Percentiles rank a stretch among this genome's conserved stretches.
Evolutionary conservation across 2,329 filamentous ascomycete genomes (phyloP).

Genomic region (Pseudogymnoascus sp.): DNA sequence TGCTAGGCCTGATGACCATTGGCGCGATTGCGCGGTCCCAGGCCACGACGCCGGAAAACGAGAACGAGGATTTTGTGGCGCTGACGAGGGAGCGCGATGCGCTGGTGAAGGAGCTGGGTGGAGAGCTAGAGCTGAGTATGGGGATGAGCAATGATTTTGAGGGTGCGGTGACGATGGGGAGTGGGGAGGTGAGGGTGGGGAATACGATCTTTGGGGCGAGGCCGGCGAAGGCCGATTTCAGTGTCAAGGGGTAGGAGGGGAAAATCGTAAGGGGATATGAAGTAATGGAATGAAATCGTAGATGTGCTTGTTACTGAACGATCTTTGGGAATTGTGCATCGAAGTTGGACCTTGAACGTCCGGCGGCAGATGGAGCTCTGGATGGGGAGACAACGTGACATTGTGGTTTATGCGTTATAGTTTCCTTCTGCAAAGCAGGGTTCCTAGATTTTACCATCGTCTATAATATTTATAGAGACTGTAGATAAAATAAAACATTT

Average conservation of each 20-base stretch:
- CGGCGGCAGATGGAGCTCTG: too few species aligned
- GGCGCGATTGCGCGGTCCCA: slow-evolving; percentile 83
- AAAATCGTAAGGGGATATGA: not conserved
- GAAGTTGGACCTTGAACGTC: not conserved
- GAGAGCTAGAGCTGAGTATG: slow-evolving; percentile 86
- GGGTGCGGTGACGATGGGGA: slow-evolving; percentile 74
- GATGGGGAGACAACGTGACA: too few species aligned
- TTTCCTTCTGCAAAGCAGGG: too few species aligned
- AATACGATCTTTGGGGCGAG: slow-evolving; percentile 89
- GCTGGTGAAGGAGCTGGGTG: slow-evolving; percentile 53
- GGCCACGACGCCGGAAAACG: slow-evolving; percentile 62
- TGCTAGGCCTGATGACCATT: slow-evolving; percentile 93
- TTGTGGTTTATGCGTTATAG: too few species aligned
- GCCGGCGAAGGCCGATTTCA: slow-evolving; percentile 70
- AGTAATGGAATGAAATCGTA: not conserved
- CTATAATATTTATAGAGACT: too few species aligned
- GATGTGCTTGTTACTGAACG: not conserved
- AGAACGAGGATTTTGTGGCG: slow-evolving; percentile 81
- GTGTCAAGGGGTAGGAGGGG: slow-evolving; percentile 40
- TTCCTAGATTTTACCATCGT: too few species aligned
- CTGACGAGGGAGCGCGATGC: slow-evolving; percentile 63
- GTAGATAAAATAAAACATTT: too few species aligned
- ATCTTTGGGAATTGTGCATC: not conserved
- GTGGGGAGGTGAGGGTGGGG: slow-evolving; percentile 81
- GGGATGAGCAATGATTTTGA: slow-evolving; percentile 98